Percentiles rank a stretch among this genome's conserved stretches.
Evolutionary conservation across 2,329 filamentous ascomycete genomes (phyloP).

Genomic region (Hypoxylon sp.): DNA sequence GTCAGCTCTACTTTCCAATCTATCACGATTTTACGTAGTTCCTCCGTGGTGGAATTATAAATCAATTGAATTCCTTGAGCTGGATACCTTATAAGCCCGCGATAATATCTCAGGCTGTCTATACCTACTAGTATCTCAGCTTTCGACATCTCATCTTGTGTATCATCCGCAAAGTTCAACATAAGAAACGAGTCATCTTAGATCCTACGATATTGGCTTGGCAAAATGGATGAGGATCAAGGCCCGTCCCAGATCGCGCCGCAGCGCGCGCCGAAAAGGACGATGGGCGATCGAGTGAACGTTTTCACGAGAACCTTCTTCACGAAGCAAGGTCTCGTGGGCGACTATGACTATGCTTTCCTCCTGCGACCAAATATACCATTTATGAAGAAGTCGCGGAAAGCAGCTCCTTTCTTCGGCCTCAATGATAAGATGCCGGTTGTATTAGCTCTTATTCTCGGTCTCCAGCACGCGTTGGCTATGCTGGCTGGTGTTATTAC

Average conservation of each 20-base stretch:
- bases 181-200: background rate
- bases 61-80: background rate
- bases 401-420: constrained; percentile 83
- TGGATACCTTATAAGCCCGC: background rate
- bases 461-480: constrained; percentile 81
- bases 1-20: background rate
- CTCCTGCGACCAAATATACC: constrained; percentile 86
- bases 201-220: background rate
- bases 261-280: constrained; percentile 50
- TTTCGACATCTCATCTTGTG: background rate
- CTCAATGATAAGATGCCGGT: constrained; percentile 83
- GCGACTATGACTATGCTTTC: constrained; percentile 89
- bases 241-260: constrained; percentile 63
- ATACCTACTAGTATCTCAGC: background rate
- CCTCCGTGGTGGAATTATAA: too few relatives aligned
- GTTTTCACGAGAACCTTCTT: constrained; percentile 58
- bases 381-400: constrained; percentile 74
- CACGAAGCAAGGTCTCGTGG: constrained; percentile 79
- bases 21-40: background rate
- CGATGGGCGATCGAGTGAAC: constrained; percentile 49
- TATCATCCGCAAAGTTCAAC: background rate
- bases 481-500: constrained; percentile 83
- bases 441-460: constrained; percentile 77
- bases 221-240: constrained; percentile 67
- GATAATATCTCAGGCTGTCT: background rate